These are phyloP conservation scores for Clonostachys rosea DNA, from an alignment of 2,329 filamentous ascomycete genomes.

Conservation along the genomic window DNA sequence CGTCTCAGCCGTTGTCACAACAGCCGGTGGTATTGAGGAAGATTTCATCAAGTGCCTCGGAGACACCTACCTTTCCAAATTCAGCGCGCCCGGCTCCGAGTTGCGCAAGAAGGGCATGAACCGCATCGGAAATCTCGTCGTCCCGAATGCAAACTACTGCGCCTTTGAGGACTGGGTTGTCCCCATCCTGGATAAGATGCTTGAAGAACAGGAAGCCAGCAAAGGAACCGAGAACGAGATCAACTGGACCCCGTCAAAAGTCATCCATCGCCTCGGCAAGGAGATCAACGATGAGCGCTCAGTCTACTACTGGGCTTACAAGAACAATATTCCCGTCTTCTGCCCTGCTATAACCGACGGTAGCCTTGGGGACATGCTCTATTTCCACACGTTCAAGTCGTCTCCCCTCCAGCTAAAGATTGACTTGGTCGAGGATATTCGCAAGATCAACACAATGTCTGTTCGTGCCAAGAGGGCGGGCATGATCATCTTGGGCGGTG, in stretches of 20 bases:
- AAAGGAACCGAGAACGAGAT: conserved; percentile 65
- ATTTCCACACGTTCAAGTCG: conserved; percentile 94
- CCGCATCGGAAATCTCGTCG: conserved; percentile 90
- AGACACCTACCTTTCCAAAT: conserved; percentile 87
- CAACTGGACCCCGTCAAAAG: conserved; percentile 89
- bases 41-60: conserved; percentile 98
- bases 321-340: conserved; percentile 95
- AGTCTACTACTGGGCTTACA: conserved; percentile 96
- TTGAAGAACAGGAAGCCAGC: conserved; percentile 85
- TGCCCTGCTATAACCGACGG: conserved; percentile 95
- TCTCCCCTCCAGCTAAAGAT: conserved; percentile 77
- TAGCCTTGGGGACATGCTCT: conserved; percentile 94
- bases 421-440: conserved; percentile 92
- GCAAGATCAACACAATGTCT: conserved; percentile 86
- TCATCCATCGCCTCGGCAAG: conserved; percentile 84
- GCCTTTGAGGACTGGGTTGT: conserved; percentile 97
- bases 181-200: conserved; percentile 90
- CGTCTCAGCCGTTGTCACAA: conserved; percentile 89
- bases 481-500: conserved; percentile 93
- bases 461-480: conserved; percentile 83
- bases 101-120: conserved; percentile 86
- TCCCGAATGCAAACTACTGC: conserved; percentile 94
- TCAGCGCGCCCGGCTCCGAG: conserved; percentile 69
- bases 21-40: conserved; percentile 92
- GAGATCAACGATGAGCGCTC: conserved; percentile 92